These are phyloP conservation scores for Amanita molliuscula DNA, from an alignment of 768 basidiomycete genomes.

Conservation along the genomic window DNA sequence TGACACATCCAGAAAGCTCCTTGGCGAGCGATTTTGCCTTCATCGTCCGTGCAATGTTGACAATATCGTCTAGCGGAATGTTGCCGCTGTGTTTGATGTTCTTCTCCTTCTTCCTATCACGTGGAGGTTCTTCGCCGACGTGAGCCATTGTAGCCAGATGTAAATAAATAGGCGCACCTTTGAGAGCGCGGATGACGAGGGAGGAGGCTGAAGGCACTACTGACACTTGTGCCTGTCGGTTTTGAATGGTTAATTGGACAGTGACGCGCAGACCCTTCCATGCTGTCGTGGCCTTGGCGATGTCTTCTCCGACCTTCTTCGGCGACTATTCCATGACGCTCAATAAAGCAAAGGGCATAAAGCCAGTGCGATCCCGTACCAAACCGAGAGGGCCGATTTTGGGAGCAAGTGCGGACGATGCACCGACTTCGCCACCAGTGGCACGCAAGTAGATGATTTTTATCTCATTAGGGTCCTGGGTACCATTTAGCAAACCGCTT, in stretches of 20 bases:
- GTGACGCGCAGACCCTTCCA: slow-evolving; percentile 99
- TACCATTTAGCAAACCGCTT: slow-evolving; percentile 3
- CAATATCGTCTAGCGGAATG: slow-evolving; percentile 86
- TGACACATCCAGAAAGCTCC: slow-evolving; percentile 77
- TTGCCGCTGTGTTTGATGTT: slow-evolving; percentile 99
- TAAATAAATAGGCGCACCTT: slow-evolving; percentile 51
- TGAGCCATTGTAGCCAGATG: slow-evolving; percentile 5
- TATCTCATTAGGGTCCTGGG: slow-evolving; percentile 90
- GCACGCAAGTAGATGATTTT: slow-evolving; percentile 99
- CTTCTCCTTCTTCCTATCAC: slow-evolving; percentile 99
- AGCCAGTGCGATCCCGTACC: slow-evolving; percentile 38
- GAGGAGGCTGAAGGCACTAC: slow-evolving; percentile 97
- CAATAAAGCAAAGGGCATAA: not conserved
- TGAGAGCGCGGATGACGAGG: slow-evolving; percentile 95
- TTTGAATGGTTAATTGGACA: slow-evolving; percentile 98
- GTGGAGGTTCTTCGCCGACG: slow-evolving; percentile 72
- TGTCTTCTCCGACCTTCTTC: slow-evolving; percentile 99
- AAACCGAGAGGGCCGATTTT: slow-evolving; percentile 99
- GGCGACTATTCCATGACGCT: slow-evolving; percentile 62
- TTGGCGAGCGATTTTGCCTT: slow-evolving; percentile 89
- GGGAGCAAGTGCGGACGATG: slow-evolving; percentile 95
- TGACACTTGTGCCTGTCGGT: slow-evolving; percentile 95
- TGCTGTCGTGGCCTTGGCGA: slow-evolving; percentile 94
- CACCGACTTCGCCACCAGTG: slow-evolving; percentile 98
- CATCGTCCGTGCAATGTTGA: slow-evolving; percentile 96